Evolutionary conservation across 164 flowering plant genomes (phyloP).

Genomic region (Berberis vulgaris): DNA sequence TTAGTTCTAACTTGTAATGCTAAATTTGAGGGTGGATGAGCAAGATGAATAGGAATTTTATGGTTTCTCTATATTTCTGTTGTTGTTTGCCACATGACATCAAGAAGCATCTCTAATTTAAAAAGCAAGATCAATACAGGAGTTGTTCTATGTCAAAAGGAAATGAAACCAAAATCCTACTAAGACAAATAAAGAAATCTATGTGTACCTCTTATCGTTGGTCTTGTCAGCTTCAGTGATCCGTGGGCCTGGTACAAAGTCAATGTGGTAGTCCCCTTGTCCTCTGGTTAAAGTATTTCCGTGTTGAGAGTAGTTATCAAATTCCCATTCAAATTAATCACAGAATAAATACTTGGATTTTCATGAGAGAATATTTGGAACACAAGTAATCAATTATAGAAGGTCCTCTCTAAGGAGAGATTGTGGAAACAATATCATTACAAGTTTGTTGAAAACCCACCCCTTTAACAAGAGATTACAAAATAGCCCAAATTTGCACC

Average conservation of each 20-base stretch:
- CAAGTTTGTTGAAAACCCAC: no score
- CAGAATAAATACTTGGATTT: not conserved
- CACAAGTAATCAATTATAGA: no score
- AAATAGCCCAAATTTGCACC: no score
- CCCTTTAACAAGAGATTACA: no score
- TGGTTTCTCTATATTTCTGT: no score
- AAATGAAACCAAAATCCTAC: not conserved
- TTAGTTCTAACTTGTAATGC: no score
- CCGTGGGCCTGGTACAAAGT: constrained; percentile 86
- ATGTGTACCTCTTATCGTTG: constrained; percentile 61
- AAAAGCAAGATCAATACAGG: not conserved
- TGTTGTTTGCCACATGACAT: no score
- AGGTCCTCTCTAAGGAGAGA: no score
- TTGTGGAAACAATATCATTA: no score
- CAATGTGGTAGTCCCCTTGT: constrained; percentile 81
- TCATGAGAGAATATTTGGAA: not conserved
- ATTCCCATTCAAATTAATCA: constrained; percentile 3
- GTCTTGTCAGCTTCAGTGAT: constrained; percentile 88
- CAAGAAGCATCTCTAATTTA: no score
- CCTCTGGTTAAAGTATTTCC: constrained; percentile 43
- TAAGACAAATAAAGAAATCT: not conserved
- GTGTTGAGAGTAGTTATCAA: not conserved
- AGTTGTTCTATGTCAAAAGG: not conserved
- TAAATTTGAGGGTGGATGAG: no score
- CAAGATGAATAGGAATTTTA: no score